phyloP scores from a whole-genome alignment of 2,329 filamentous ascomycete species.

The Plenodomus biglobosus region DNA sequence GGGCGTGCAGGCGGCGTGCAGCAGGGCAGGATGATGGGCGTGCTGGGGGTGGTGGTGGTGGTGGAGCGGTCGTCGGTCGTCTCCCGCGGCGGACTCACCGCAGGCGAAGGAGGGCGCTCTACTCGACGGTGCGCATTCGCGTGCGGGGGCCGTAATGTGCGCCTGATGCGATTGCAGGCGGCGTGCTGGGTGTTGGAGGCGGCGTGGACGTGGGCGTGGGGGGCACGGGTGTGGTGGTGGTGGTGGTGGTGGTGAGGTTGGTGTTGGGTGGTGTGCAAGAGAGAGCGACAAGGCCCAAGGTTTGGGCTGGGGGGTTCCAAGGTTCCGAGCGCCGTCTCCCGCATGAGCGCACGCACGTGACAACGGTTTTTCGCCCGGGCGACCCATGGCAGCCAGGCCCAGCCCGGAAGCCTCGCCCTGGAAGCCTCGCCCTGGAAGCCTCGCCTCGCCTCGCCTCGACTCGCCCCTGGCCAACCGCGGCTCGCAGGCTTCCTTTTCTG shows the following conservation, averaged over 20 bases:
- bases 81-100: not conserved
- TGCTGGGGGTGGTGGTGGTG: conserved; percentile 27
- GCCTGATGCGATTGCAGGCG: conserved; percentile 2
- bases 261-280: not conserved
- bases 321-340: too few species aligned
- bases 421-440: too few species aligned
- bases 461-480: too few species aligned
- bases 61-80: conserved; percentile 19
- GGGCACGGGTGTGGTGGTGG: conserved; percentile 7
- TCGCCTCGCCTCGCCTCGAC: too few species aligned
- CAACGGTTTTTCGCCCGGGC: not conserved
- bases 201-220: conserved; percentile 14
- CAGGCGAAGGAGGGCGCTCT: conserved; percentile 13
- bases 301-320: not conserved
- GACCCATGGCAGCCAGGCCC: too few species aligned
- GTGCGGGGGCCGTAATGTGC: conserved; percentile 5
- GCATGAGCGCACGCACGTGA: not conserved
- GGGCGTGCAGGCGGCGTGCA: conserved; percentile 19
- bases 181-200: conserved; percentile 12
- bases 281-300: not conserved
- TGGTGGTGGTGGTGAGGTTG: too few species aligned
- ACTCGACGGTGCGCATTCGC: conserved; percentile 38
- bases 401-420: too few species aligned
- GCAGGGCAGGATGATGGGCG: conserved; percentile 17
- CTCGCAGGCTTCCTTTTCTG: too few species aligned